Evolutionary conservation across 1,284 basidiomycete genomes (phyloP), one percentile per base, ranked within the genome.

Genomic region (Cryptococcus depauperatus): DNA sequence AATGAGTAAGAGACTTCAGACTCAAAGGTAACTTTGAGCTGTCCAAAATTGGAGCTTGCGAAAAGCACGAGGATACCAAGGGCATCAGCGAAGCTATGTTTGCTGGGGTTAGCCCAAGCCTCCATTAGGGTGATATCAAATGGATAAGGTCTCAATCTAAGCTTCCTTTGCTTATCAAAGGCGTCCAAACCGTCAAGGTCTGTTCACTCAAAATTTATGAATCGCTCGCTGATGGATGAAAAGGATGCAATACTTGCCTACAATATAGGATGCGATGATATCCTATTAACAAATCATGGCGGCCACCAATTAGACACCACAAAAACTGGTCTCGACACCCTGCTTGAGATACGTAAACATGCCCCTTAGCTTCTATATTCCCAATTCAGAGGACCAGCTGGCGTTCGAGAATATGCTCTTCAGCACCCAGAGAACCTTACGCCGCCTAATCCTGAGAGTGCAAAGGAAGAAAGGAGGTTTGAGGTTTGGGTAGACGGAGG

Each of bases 401-500:
- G 66, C 8, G 51, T 60, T 1, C 35, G 47, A 3, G 43, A 30
- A 10, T 52, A 55, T 7, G 35, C 51, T 18, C 75, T 78, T 52
- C 76, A 82, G 54, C 75, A 80, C 34, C 87, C 88, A 0, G 80
- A 85, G 49, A 74, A 88, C n/a, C 83, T 92, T 50, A 59, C 58
- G 0, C 59, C 66, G 5, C 40, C 43, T 1, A 54, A 57, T 28
- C 34, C 47, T 4, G 9, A 16, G 8, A 29, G 18, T 19, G 50
- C 43, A 9, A 52, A 50, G 28, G 18, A 7, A 5, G 50, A 44
- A 16, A 47, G 52, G 44, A 37, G 43, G 5, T 69, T 70, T 23
- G 67, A 70, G 80, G 85, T 96, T 13, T 92, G 86, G 58, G 80
- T 93, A 46, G 91, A 96, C 64, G 91, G 91, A 13, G 91, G 90